Evolutionary conservation across 805 yeast genomes (phyloP), one percentile per base, ranked within the genome.

Genomic region (Pichia sporocuriosa): DNA sequence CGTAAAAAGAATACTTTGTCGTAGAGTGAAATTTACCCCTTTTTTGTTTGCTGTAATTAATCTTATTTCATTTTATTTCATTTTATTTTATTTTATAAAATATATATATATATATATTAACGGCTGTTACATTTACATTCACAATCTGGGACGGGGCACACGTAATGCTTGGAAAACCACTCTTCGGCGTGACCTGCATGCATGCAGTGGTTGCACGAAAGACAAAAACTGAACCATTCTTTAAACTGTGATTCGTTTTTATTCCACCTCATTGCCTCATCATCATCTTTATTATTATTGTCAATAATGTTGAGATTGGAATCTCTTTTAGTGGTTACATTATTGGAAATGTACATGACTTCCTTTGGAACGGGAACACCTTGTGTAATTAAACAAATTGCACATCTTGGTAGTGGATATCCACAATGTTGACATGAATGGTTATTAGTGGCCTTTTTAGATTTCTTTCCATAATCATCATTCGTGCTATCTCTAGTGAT

Each of bases 111-210:
- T 16, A 22, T 23, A 11, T 23, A 26, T 25, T 29, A 56, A 31
- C 48, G 54, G 52, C 73, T 78, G 52, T 82, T 83, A 59, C 97
- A 90, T 37, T 76, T 68, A 55, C 98, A 90, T 31, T 71, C 68
- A 55, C 98, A 90, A 32, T 88, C 95, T 0, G 97, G 96, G 3
- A 90, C 95, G 0, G 98, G 97, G 55, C 98, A 90, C 1, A 84
- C 76, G 42, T 75, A 76, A 54, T 89, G 95, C 58, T 80, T 81
- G 21, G 81, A 73, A 59, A 90, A 90, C 98, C 98, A 90, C 54
- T 89, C 94, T 48, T 85, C 88, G 0, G 97, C 97, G 59, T 90
- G 98, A 4, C 84, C 88, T 0, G 95, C 88, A 63, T 90, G 98
- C 76, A 81, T 81, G 1, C 96, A 95, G 54, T 90, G 98, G 56